Evolutionary conservation across 1,284 basidiomycete species (phyloP).

Genomic region (Trichosporon coremiiforme): DNA sequence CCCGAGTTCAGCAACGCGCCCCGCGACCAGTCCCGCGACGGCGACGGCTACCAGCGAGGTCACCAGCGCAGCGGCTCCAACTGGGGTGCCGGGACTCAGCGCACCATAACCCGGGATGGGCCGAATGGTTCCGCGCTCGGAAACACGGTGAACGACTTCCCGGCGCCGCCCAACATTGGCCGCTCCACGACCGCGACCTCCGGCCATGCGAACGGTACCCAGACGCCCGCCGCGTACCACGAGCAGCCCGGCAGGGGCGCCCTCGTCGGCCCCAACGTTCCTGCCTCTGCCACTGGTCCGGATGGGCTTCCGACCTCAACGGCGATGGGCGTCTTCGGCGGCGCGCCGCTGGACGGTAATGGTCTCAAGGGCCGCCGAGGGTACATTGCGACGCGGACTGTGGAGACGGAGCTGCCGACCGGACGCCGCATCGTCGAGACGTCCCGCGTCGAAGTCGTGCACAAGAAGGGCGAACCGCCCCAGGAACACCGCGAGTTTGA

Average conservation of each 20-base stretch:
- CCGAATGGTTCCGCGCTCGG: not conserved
- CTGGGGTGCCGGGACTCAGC: not conserved
- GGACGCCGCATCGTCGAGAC: constrained; percentile 9
- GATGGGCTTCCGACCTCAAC: not conserved
- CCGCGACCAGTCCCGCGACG: no score
- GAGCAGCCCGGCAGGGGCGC: not conserved
- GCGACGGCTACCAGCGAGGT: no score
- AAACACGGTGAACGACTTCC: not conserved
- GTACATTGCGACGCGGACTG: constrained; percentile 8
- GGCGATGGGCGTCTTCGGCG: not conserved
- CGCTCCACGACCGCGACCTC: not conserved
- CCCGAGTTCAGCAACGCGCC: not conserved
- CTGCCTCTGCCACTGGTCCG: not conserved
- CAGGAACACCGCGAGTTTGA: constrained; percentile 9
- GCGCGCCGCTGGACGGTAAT: not conserved
- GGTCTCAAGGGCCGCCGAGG: not conserved
- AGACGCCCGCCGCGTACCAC: not conserved
- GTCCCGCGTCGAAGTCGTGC: constrained; percentile 4
- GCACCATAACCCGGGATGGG: not conserved
- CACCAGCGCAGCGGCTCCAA: not conserved
- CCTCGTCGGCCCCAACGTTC: not conserved
- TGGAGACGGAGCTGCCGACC: not conserved
- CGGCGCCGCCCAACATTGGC: not conserved
- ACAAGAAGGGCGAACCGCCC: not conserved
- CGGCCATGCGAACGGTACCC: not conserved